A percentile compares a stretch with the other conserved stretches of the same genome.
These are phyloP conservation scores for Fusarium transvaalense DNA, from an alignment of 2,329 filamentous ascomycete genomes.

Conservation along the genomic window DNA sequence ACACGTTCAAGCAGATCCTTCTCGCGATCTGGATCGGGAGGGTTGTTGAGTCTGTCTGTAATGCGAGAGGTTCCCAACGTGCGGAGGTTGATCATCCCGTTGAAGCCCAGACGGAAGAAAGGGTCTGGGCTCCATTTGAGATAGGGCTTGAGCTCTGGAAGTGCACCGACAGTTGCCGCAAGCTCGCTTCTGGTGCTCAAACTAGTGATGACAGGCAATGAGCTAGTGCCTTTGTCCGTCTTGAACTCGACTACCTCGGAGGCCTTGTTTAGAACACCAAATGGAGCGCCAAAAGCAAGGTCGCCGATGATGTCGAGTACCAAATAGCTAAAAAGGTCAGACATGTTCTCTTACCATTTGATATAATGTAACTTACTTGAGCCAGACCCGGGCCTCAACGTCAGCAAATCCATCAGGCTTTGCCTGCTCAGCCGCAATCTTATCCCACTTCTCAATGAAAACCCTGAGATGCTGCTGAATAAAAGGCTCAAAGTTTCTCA, in stretches of 20 bases:
- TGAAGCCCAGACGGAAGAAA: slow-evolving; percentile 1
- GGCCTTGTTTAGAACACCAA: background rate
- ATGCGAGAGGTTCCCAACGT: slow-evolving; percentile 1
- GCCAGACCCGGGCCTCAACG: background rate
- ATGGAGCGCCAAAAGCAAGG: slow-evolving; percentile 6
- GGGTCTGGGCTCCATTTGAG: slow-evolving; percentile 4
- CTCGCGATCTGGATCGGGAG: background rate
- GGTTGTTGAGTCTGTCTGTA: background rate
- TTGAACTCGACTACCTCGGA: background rate
- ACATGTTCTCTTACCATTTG: rapidly evolving
- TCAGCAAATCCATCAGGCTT: background rate
- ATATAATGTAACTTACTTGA: slow-evolving; percentile 1
- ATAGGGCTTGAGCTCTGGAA: slow-evolving; percentile 3
- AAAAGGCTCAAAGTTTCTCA: background rate
- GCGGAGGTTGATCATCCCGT: slow-evolving; percentile 4
- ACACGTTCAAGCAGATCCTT: slow-evolving; percentile 4
- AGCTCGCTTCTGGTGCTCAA: background rate
- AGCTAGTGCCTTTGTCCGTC: background rate
- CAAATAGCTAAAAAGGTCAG: background rate
- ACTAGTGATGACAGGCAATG: background rate
- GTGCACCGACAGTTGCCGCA: background rate
- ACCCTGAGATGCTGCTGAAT: background rate
- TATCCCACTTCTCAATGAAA: slow-evolving; percentile 3
- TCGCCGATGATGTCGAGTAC: slow-evolving; percentile 9
- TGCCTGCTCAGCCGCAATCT: background rate